phyloP scores from a whole-genome alignment of 179 eudicot species.

The Camellia oleifera region DNA sequence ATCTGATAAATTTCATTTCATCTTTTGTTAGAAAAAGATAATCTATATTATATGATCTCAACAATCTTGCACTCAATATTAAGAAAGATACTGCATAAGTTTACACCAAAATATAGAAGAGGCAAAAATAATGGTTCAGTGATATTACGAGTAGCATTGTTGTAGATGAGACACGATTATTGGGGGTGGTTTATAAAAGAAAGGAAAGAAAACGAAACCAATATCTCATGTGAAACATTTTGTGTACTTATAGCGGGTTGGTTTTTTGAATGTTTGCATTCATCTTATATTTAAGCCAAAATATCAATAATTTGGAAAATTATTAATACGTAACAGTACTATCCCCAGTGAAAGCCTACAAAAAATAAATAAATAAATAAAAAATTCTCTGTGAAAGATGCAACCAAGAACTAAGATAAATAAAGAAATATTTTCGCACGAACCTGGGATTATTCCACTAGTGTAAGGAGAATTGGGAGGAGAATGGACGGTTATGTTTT shows the following conservation, averaged over 20 bases:
- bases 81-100: no score
- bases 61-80: no score
- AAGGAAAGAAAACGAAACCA: not conserved
- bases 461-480: constrained; percentile 62
- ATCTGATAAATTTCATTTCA: constrained; percentile 38
- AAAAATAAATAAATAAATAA: no score
- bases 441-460: constrained; percentile 72
- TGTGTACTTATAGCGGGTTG: not conserved
- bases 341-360: no score
- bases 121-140: no score
- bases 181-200: not conserved
- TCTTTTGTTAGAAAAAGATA: not conserved
- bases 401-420: not conserved
- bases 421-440: constrained; percentile 5
- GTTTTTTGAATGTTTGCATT: not conserved
- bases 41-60: not conserved
- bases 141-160: not conserved
- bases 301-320: not conserved
- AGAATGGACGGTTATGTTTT: constrained; percentile 51
- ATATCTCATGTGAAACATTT: not conserved
- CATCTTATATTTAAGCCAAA: not conserved
- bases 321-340: not conserved
- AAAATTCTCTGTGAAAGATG: not conserved
- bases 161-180: not conserved
- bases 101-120: not conserved